A percentile compares a stretch with the other conserved stretches of the same genome.
Conservation (phyloP, 345 rosid genomes). For the Eucalyptus curtisii region DNA sequence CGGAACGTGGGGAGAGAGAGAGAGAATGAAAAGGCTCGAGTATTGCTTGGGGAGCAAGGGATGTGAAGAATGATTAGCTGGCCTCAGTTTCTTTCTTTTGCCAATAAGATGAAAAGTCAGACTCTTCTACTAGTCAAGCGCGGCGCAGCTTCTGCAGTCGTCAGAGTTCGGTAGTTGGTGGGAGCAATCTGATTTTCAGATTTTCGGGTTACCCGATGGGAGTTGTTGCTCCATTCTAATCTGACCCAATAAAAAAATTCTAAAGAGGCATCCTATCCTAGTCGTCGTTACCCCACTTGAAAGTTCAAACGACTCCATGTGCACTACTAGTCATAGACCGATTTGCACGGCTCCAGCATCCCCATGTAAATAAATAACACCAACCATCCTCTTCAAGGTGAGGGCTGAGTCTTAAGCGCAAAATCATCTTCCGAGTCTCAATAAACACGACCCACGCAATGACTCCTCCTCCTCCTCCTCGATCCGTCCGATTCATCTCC, state of each 20-base stretch:
- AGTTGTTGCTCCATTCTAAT: neutral
- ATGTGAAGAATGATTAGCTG: neutral
- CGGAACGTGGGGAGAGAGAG: neutral
- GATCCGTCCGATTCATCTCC: slow-evolving; percentile 16
- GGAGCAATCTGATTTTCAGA: neutral
- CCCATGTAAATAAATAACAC: neutral
- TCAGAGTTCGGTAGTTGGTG: neutral
- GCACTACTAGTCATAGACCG: neutral
- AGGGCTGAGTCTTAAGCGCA: neutral
- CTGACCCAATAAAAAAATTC: neutral
- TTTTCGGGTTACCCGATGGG: neutral
- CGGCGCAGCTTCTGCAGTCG: no score
- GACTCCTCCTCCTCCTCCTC: neutral
- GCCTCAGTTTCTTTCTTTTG: neutral
- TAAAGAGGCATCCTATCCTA: neutral
- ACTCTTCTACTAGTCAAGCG: neutral
- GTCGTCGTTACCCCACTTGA: neutral
- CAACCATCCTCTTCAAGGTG: neutral
- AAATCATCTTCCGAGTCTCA: neutral
- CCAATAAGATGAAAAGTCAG: no score
- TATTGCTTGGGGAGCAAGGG: neutral
- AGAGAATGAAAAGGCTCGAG: neutral
- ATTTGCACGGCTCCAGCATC: neutral
- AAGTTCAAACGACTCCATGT: neutral
- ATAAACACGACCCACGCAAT: neutral